Base-by-base conservation (phyloP, 805 yeast species). In the Kurtzmaniella fragi region DNA sequence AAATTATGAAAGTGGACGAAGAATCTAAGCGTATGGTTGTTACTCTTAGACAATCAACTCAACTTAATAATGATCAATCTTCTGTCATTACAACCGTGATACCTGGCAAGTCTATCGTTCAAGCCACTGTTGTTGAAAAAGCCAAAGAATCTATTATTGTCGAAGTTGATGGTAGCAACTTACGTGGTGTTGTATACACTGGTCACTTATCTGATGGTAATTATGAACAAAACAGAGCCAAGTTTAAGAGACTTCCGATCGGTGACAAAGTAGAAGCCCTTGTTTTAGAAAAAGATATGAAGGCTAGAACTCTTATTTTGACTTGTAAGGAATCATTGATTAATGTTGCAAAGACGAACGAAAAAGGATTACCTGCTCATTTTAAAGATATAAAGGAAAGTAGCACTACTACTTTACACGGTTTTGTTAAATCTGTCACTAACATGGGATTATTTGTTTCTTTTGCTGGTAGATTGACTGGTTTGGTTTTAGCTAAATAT, bases 121-220 rank as follows among this genome's bases (percentile, higher is more conserved):
- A 67, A 11, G 90, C 77, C 10, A 58, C 62, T 12, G 73, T 91
- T 38, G 77, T 78, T 13, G 95, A 87, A 59, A 88, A 84, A 60
- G 74, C 82, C 23, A 84, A 82, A 52, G 89, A 86, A 30, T 75
- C 86, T 2, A 65, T 84, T 3, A 62, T 84, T 36, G 82, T 88
- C 26, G 88, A 84, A 53, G 50, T 82, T 12, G 77, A 67, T 4
- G 66, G 58, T 23, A 70, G 72, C 29, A 51, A 53, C 42, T 61
- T 82, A 38, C 73, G 82, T 50, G 95, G 95, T 53, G 80, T 86
- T 23, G 67, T 91, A 26, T 73, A 74, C 47, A 76, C 75, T 32
- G 89, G 88, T 12, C 95, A 87, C 44, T 66, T 87, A 37, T 75
- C 87, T 1, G 96, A 89, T 59, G 83, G 80, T 5, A 80, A 82